Conservation (phyloP, 2,329 filamentous ascomycete genomes). For the Graphilbum fragrans region DNA sequence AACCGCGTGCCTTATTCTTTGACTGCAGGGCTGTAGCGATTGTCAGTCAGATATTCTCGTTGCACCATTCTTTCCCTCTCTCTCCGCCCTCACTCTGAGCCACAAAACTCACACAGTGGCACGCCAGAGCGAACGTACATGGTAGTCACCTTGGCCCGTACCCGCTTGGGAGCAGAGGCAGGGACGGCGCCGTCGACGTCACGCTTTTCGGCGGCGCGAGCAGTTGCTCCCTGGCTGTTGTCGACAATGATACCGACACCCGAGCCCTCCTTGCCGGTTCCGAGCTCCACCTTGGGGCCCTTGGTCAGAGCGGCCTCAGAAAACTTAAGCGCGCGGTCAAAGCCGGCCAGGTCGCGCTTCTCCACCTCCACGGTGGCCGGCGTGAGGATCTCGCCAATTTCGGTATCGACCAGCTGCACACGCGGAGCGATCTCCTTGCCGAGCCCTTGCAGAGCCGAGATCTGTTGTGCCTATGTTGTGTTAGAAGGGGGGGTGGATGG, state of each 20-base stretch:
- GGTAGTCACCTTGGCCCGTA: constrained; percentile 30
- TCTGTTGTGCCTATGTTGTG: constrained; percentile 22
- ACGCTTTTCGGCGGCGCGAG: constrained; percentile 8
- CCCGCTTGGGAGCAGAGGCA: constrained; percentile 15
- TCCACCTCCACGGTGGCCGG: constrained; percentile 12
- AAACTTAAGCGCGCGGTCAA: constrained; percentile 31
- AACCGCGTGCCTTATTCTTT: constrained; percentile 9
- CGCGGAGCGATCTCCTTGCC: constrained; percentile 36
- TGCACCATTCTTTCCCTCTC: background rate
- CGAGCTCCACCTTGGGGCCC: constrained; percentile 34
- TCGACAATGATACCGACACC: constrained; percentile 25
- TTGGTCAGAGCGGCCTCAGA: constrained; percentile 32
- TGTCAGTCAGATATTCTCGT: too few relatives aligned
- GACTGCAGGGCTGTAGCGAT: constrained; percentile 16
- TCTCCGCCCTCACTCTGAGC: background rate
- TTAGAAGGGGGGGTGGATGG: constrained; percentile 4
- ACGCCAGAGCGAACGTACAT: constrained; percentile 33
- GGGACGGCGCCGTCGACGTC: constrained; percentile 9
- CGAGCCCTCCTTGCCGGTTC: constrained; percentile 27
- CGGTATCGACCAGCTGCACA: constrained; percentile 7
- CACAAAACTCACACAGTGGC: constrained; percentile 24
- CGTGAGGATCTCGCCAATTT: constrained; percentile 8
- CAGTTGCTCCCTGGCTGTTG: constrained; percentile 14
- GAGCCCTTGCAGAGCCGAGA: constrained; percentile 31
- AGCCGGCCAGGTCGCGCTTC: constrained; percentile 35